Conservation (phyloP, 305 asterid species). For the Stenogyne calaminthoides region DNA sequence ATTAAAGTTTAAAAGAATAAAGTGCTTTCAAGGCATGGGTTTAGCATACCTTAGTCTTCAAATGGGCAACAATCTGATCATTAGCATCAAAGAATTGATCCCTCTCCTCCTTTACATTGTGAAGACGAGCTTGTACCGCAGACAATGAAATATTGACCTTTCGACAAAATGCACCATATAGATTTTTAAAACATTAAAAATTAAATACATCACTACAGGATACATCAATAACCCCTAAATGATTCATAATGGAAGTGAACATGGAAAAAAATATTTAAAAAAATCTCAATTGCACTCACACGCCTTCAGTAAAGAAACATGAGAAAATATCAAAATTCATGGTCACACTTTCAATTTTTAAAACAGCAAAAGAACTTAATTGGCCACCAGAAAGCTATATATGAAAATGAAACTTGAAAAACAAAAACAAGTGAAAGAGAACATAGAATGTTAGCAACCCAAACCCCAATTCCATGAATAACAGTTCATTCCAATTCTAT, state of each 20-base stretch:
- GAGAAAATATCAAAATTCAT: background rate
- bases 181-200: conserved; percentile 23
- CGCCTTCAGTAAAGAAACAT: conserved; percentile 5
- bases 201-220: background rate
- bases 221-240: conserved; percentile 2
- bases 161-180: conserved; percentile 30
- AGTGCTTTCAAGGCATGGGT: conserved; percentile 1
- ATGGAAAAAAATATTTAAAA: conserved; percentile 1
- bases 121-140: conserved; percentile 83
- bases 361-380: background rate
- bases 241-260: conserved; percentile 13
- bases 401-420: background rate
- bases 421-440: conserved; percentile 13
- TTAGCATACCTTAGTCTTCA: conserved; percentile 72
- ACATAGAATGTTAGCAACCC: background rate
- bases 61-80: conserved; percentile 86
- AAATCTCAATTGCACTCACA: conserved; percentile 16
- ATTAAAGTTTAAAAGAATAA: background rate
- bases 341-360: conserved; percentile 3
- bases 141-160: conserved; percentile 89
- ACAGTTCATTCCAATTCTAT: background rate
- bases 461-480: background rate
- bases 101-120: conserved; percentile 78
- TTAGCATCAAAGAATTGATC: conserved; percentile 97
- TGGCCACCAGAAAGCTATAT: conserved; percentile 2